Base-by-base conservation (phyloP, 1,284 basidiomycete genomes). In the Papiliotrema nemorosa region DNA sequence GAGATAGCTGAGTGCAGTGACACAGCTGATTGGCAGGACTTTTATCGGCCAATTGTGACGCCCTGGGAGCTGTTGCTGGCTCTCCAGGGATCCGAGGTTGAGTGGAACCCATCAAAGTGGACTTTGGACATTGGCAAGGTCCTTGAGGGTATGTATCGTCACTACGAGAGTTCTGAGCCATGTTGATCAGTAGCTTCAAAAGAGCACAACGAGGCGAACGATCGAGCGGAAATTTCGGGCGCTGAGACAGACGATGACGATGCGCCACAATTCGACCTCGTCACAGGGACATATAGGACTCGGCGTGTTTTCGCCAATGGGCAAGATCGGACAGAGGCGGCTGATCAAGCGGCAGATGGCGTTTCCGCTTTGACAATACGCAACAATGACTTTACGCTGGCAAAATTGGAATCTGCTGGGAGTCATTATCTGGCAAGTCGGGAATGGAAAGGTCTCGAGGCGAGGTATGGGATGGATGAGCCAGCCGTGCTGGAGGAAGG, bases 21-120 rank as follows among this genome's bases (percentile, higher is more conserved):
- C 20, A 22, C 13, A 41, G 22, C 22, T 37, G 35, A 37, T n/a
- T 7, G 14, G 27, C 52, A 91, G 84, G 93, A 97, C 22, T 98
- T 93, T 68, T 79, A 86, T 49, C 78, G 84, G 20, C 93, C 94
- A 0, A 94, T 99, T 47, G 81, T 98, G 22, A 97, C 94, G 1
- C 96, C 96, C 0, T 97, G 85, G 70, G 96, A 98, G 70, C 79
- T 97, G 36, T 83, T 88, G 61, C 75, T 96, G 3, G 90, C 93
- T 0, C 78, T 98, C 16, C 70, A 74, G 16, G 82, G 90, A 0
- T 79, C 81, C 49, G 94, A 96, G 63, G 80, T 88, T 9, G 78
- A 93, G 3, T 97, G 73, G 73, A 63, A 67, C 36, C 72, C 72
- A 7, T 55, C 67, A 55, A 84, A 82, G 29, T 79, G 80, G 60